A percentile compares a stretch with the other conserved stretches of the same genome.
These are phyloP conservation scores for Paradendryphiella salina DNA, from an alignment of 2,329 filamentous ascomycete genomes.

Conservation along the genomic window DNA sequence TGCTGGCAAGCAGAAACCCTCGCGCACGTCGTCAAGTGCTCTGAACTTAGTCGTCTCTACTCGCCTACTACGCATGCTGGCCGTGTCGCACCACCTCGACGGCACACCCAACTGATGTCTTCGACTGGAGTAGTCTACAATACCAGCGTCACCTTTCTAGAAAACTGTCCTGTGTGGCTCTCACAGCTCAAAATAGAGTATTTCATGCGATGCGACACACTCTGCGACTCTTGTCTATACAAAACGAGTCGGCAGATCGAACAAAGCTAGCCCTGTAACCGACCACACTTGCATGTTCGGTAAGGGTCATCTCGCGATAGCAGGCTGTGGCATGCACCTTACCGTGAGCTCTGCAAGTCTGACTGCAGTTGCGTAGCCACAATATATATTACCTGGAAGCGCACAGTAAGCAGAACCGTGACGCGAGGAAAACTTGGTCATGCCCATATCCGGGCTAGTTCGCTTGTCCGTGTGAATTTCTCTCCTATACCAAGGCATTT, in stretches of 20 bases:
- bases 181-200: conserved; percentile 19
- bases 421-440: conserved; percentile 2
- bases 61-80: not conserved
- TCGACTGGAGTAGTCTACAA: conserved; percentile 32
- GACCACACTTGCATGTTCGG: conserved; percentile 6
- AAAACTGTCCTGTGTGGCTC: conserved; percentile 33
- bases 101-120: conserved; percentile 27
- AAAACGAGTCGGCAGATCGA: conserved; percentile 5
- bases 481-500: conserved; percentile 56
- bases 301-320: conserved; percentile 19
- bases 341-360: conserved; percentile 14
- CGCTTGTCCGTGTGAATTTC: conserved; percentile 6
- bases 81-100: conserved; percentile 32
- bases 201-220: conserved; percentile 43
- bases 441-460: not conserved
- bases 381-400: not conserved
- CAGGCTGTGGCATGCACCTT: conserved; percentile 28
- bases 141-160: conserved; percentile 32
- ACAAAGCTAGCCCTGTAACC: conserved; percentile 6
- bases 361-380: conserved; percentile 23
- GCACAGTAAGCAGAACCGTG: conserved; percentile 8
- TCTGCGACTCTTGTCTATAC: conserved; percentile 12
- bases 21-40: not conserved
- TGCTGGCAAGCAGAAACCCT: not conserved
- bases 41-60: not conserved